Conservation (phyloP, 2,329 filamentous ascomycete species). For the Exophiala sp. region DNA sequence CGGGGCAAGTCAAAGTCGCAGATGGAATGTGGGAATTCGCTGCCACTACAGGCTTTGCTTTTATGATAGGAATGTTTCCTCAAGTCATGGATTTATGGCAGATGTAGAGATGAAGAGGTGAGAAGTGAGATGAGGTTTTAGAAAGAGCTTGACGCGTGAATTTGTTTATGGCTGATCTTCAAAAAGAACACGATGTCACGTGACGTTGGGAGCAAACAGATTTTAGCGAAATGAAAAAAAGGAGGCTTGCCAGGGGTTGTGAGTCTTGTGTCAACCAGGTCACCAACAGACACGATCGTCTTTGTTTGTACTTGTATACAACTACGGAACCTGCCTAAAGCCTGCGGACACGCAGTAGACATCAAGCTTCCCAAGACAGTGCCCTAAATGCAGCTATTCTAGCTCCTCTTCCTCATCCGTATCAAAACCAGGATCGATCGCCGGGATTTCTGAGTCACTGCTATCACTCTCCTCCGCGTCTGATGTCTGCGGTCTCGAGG, state of each 20-base stretch:
- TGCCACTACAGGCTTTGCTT: not conserved
- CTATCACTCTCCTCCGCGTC: constrained; percentile 34
- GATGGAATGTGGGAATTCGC: not conserved
- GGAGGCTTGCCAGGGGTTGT: not conserved
- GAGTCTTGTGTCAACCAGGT: not conserved
- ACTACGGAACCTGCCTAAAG: not conserved
- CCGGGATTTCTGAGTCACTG: constrained; percentile 49
- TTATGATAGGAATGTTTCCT: not conserved
- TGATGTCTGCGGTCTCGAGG: too few relatives aligned
- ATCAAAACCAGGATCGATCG: constrained; percentile 46
- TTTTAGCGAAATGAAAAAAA: not conserved
- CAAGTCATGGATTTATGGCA: not conserved
- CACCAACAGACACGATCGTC: not conserved
- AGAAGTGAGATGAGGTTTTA: not conserved
- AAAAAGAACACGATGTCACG: not conserved
- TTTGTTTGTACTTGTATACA: not conserved
- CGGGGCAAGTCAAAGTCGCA: not conserved
- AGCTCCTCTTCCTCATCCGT: constrained; percentile 43
- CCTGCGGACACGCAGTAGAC: not conserved
- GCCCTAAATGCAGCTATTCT: constrained; percentile 27
- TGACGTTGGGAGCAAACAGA: not conserved
- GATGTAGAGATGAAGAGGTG: not conserved
- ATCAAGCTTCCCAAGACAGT: not conserved
- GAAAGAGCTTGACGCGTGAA: constrained; percentile 1
- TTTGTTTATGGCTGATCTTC: not conserved